phyloP scores from a whole-genome alignment of 139 green algal species.

The Coccomyxa sp. region DNA sequence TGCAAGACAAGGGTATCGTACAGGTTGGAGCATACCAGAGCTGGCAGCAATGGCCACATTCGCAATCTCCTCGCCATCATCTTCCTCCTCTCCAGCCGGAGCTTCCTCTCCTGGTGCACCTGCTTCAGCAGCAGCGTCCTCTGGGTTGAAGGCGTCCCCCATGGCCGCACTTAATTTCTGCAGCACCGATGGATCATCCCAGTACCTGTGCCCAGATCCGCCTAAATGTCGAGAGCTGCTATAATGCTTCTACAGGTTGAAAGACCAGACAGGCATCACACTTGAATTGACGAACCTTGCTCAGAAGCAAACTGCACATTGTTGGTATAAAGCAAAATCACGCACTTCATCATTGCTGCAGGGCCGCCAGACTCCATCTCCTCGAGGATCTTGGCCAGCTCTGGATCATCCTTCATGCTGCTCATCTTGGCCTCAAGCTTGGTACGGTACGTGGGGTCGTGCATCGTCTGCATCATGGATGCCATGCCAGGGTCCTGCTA shows the following conservation, averaged over 20 bases:
- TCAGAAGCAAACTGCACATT: too few species aligned
- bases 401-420: slow-evolving; percentile 87
- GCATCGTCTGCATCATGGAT: slow-evolving; percentile 69
- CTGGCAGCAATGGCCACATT: slow-evolving; percentile 48
- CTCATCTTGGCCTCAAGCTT: slow-evolving; percentile 67
- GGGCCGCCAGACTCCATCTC: slow-evolving; percentile 91
- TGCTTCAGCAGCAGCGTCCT: slow-evolving; percentile 4
- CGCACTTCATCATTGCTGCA: slow-evolving; percentile 96
- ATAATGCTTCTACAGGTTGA: too few species aligned
- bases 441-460: slow-evolving; percentile 51
- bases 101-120: slow-evolving; percentile 31
- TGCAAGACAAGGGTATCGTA: neutral
- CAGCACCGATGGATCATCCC: slow-evolving; percentile 90
- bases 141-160: slow-evolving; percentile 24
- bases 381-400: slow-evolving; percentile 84
- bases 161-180: slow-evolving; percentile 87
- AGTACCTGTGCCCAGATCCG: slow-evolving; percentile 61
- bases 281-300: too few species aligned
- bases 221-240: neutral
- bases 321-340: neutral
- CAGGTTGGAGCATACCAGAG: slow-evolving; percentile 31
- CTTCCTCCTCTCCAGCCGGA: slow-evolving; percentile 49
- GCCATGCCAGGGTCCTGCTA: slow-evolving; percentile 68
- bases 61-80: slow-evolving; percentile 47
- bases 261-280: neutral